phyloP scores from a whole-genome alignment of 2,329 filamentous ascomycete genomes.

The Claviceps maximensis region DNA sequence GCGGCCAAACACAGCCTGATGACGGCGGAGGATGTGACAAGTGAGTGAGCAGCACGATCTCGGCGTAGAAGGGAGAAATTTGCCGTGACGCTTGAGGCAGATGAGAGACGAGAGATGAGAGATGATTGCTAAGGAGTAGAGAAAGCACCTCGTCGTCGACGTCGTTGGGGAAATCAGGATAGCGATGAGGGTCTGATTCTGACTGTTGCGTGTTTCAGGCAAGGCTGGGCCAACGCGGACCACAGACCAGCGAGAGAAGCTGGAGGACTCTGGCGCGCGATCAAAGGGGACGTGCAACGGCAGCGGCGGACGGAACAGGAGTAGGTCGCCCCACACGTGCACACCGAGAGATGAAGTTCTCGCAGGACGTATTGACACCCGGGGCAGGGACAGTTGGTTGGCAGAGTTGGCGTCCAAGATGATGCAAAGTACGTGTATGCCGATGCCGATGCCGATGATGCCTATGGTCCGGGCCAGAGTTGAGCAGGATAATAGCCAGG shows the following conservation, averaged over 20 bases:
- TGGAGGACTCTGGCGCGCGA: neutral
- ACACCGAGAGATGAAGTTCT: neutral
- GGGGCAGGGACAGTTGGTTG: neutral
- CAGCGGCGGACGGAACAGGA: neutral
- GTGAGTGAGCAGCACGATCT: neutral
- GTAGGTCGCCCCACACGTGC: neutral
- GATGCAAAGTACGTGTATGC: neutral
- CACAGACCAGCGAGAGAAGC: no score
- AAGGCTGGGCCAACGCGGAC: conserved; percentile 8
- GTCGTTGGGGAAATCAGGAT: conserved; percentile 5
- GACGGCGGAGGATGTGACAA: neutral
- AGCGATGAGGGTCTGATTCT: conserved; percentile 7
- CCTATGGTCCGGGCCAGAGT: neutral
- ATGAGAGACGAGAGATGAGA: conserved; percentile 3
- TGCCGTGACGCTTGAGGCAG: conserved; percentile 5
- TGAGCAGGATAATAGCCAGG: neutral
- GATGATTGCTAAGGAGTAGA: conserved; percentile 3
- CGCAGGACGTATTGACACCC: neutral
- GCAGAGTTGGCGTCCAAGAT: neutral
- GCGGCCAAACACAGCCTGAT: conserved; percentile 2
- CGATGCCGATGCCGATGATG: no score
- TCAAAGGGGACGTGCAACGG: conserved; percentile 3
- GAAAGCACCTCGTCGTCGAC: conserved; percentile 4
- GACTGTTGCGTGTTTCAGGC: conserved; percentile 13
- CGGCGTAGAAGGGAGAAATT: neutral